phyloP scores from a whole-genome alignment of 176 grass and related monocot genomes.

The Paspalum notatum region DNA sequence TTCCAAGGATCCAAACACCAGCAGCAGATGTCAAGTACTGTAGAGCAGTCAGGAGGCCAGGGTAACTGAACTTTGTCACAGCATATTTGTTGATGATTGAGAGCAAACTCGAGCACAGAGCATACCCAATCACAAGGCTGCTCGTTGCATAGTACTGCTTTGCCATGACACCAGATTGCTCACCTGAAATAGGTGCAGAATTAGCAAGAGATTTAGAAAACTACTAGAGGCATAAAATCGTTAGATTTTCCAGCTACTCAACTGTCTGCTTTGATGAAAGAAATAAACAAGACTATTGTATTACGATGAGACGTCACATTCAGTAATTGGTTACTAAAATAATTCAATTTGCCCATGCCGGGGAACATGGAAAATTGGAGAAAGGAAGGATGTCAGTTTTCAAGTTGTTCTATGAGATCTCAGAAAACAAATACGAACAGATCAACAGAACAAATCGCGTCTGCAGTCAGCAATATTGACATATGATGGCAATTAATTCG shows the following conservation, averaged over 20 bases:
- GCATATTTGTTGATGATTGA: slow-evolving; percentile 94
- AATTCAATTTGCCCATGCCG: background rate
- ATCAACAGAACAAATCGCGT: background rate
- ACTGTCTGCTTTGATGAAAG: background rate
- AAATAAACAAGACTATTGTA: background rate
- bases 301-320: background rate
- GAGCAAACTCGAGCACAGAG: slow-evolving; percentile 79
- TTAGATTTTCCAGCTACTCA: background rate
- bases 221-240: background rate
- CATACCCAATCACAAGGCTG: slow-evolving; percentile 81
- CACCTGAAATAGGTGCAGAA: slow-evolving; percentile 43
- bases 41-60: slow-evolving; percentile 72
- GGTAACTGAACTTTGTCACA: slow-evolving; percentile 78
- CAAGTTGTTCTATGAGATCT: background rate
- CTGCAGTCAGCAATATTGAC: too few relatives aligned
- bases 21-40: slow-evolving; percentile 71
- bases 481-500: background rate
- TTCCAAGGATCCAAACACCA: slow-evolving; percentile 81
- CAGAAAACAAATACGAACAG: background rate
- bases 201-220: background rate
- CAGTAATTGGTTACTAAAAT: background rate
- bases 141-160: slow-evolving; percentile 69
- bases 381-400: background rate
- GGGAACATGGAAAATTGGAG: background rate
- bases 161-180: slow-evolving; percentile 45